Conservation (phyloP, 768 basidiomycete genomes). For the Podaxis sp. region DNA sequence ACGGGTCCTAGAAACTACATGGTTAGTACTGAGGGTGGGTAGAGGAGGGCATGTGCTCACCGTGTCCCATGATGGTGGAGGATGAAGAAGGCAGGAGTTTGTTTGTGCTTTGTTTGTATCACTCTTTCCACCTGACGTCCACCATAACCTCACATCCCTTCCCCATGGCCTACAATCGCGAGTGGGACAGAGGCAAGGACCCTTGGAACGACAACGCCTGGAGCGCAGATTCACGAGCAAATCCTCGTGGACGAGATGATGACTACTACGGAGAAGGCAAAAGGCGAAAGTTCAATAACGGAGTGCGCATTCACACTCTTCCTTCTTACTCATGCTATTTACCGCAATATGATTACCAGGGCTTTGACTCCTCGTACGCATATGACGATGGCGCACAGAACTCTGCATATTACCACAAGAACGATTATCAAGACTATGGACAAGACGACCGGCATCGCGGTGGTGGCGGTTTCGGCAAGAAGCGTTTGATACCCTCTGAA, state of each 20-base stretch:
- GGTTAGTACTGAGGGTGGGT: conserved; percentile 17
- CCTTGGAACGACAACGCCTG: conserved; percentile 53
- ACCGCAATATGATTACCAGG: conserved; percentile 39
- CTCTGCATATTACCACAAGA: conserved; percentile 26
- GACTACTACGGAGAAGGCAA: conserved; percentile 71
- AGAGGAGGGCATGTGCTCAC: conserved; percentile 31
- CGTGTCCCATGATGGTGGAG: conserved; percentile 52
- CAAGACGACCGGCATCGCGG: conserved; percentile 50
- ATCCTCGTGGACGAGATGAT: conserved; percentile 62
- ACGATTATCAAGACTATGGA: conserved; percentile 45
- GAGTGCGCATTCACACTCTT: conserved; percentile 44
- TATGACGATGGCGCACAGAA: conserved; percentile 22
- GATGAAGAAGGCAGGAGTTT: conserved; percentile 28
- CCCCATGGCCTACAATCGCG: conserved; percentile 74
- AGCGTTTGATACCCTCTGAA: conserved; percentile 80
- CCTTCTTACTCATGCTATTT: conserved; percentile 23
- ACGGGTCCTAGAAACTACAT: conserved; percentile 45
- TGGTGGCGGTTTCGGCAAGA: conserved; percentile 54
- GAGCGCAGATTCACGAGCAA: conserved; percentile 34
- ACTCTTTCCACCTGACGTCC: conserved; percentile 30
- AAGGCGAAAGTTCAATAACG: conserved; percentile 77
- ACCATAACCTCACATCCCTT: conserved; percentile 19
- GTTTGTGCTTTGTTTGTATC: conserved; percentile 39
- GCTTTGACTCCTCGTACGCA: conserved; percentile 17
- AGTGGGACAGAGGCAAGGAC: conserved; percentile 85